phyloP scores from a whole-genome alignment of 108 stramenopile species.

The Cyclotella sp. region DNA sequence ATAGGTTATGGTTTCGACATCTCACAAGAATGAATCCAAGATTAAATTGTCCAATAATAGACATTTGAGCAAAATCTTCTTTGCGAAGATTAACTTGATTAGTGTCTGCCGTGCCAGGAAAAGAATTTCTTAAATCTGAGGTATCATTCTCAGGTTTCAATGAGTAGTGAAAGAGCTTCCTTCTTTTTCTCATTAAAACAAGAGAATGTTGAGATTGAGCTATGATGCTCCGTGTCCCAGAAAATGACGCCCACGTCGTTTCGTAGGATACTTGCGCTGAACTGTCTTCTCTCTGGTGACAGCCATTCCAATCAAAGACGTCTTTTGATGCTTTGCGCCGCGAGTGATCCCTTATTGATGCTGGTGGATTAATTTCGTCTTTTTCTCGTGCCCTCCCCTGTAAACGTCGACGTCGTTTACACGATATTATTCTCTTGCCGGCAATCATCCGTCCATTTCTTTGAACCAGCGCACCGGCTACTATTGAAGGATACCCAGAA shows the following conservation, averaged over 20 bases:
- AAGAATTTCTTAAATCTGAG: neutral
- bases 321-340: neutral
- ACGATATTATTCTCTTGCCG: slow-evolving; percentile 29
- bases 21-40: slow-evolving; percentile 93
- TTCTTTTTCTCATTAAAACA: slow-evolving; percentile 26
- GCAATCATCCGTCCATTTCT: slow-evolving; percentile 26
- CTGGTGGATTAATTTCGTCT: neutral
- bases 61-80: slow-evolving; percentile 78
- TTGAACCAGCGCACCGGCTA: neutral
- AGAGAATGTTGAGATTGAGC: slow-evolving; percentile 33
- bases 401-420: neutral
- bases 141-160: slow-evolving; percentile 16
- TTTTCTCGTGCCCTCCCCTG: slow-evolving; percentile 9
- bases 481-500: neutral
- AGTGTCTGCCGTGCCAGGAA: neutral
- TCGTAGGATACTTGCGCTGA: neutral
- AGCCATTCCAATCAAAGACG: neutral
- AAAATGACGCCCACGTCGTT: slow-evolving; percentile 48
- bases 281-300: neutral
- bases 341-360: neutral
- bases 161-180: slow-evolving; percentile 30
- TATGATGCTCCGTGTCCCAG: slow-evolving; percentile 50
- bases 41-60: slow-evolving; percentile 95
- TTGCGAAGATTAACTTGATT: slow-evolving; percentile 56
- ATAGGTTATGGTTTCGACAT: slow-evolving; percentile 82